Base-by-base conservation (phyloP, 2,329 filamentous ascomycete genomes). In the Aureobasidium sp. region DNA sequence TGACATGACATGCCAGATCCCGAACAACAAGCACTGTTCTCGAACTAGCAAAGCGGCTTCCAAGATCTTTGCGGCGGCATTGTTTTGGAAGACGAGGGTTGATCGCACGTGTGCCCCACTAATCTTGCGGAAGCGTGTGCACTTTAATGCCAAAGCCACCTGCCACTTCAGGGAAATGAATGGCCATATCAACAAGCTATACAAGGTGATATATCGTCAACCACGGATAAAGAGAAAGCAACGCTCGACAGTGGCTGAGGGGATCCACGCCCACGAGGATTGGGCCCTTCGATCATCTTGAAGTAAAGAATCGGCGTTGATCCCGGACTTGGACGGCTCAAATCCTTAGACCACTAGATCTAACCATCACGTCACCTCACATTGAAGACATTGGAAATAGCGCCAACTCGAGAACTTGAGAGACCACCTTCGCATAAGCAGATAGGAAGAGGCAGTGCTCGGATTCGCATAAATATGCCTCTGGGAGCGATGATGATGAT, bases 121-220 rank as follows among this genome's bases (percentile, higher is more conserved):
- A 47, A 4, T 15, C n/a, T 46, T 34, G 53, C 52, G 52, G 52
- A 37, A 56, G 52, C 52, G 23, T 56, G 52, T 56, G 52, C 53
- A 46, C 53, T 57, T 20, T 57, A 20, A 44, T 52, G 32, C 41
- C 27, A 39, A 57, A 57, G 53, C 53, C 53, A 57, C 53, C 53
- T 57, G 39, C 53, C 53, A 46, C 53, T 48, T 48, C 42, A 58
- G 42, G 55, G 55, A 58, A 48, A 58, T 58, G 55, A 58, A 48
- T 32, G 39, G 55, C 42, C 55, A 44, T 27, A 47, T 47, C 27
- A 36, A 27, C 32, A 13, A 10, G 55, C 23, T 46, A 47, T 32
- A 55, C 20, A 42, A 20, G 20, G 12, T 41, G 51, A 55, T 55
- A 42, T 55, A 42, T 23, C n/a, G n/a, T 34, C n/a, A 48, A 48